Evolutionary conservation across 164 flowering plant genomes (phyloP), one percentile per base, ranked within the genome.

Genomic region (Vitis cinerea): DNA sequence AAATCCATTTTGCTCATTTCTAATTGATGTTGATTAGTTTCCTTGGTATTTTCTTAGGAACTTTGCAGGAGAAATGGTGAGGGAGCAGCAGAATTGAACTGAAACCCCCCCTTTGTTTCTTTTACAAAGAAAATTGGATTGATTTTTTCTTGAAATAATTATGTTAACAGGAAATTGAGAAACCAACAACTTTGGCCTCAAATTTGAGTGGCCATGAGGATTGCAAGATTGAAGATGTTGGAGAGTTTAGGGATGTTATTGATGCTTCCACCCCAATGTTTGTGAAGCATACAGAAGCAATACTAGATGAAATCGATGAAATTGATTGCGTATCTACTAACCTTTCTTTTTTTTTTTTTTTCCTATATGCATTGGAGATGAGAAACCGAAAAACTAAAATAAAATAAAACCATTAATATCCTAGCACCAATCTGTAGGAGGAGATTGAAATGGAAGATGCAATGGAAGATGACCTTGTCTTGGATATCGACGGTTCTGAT

Each of bases 361-460:
- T 23, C 3, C 15, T 7, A 29, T 30, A 3, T 52, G 44, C 10
- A 1, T 44, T 50, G 15, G n/a, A 8, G 7, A 37, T 37, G 7
- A 37, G 44, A 37, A 37, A 37, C 44, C 5, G 44, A 37, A 37
- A 37, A 37, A 37, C 4, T 37, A 37, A 37, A 37, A 37, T 37
- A 37, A 37, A 6, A 37, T 37, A 37, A 37, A 37, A 17, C 15
- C 61, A 15, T 57, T 44, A 12, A 59, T 59, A 27, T 29, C 30
- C 62, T 59, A 23, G 15, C 12, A 11, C 30, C 8, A 17, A 9
- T 30, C 11, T 68, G 47, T n/a, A 69, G 72, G 67, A 78, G 62
- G 81, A 74, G 56, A 70, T 70, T 63, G 75, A 74, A 54, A 69
- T 77, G 80, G 81, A 78, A 52, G 78, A 74, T 65, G 56, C 59